Percentiles rank a stretch among this genome's conserved stretches.
These are phyloP conservation scores for Allantophomopsis lycopodina DNA, from an alignment of 2,329 filamentous ascomycete species.

Conservation along the genomic window DNA sequence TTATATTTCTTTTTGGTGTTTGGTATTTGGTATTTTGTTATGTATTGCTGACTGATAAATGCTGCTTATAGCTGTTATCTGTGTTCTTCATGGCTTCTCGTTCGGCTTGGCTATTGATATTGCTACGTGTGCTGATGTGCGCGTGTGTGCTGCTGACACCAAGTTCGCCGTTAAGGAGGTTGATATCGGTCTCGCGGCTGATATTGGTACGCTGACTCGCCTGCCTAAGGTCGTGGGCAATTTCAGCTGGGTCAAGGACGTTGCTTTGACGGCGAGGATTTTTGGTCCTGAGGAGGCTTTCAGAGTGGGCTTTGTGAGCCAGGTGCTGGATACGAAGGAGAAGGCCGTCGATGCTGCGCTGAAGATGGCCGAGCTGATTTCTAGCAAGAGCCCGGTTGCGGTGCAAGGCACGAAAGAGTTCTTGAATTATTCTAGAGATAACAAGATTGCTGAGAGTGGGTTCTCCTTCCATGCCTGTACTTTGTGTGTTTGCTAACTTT, in stretches of 20 bases:
- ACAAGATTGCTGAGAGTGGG: slow-evolving; percentile 61
- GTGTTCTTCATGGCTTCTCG: slow-evolving; percentile 64
- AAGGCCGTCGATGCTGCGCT: slow-evolving; percentile 48
- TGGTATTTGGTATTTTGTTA: no score
- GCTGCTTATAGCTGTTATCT: slow-evolving; percentile 52
- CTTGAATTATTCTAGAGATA: slow-evolving; percentile 69
- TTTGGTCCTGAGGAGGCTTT: slow-evolving; percentile 59
- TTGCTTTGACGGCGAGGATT: slow-evolving; percentile 55
- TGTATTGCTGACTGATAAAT: neutral
- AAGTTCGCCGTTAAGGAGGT: slow-evolving; percentile 67
- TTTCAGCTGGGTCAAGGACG: slow-evolving; percentile 67
- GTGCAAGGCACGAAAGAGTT: slow-evolving; percentile 81
- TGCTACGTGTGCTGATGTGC: slow-evolving; percentile 54
- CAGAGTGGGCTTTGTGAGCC: slow-evolving; percentile 55
- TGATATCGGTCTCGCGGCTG: slow-evolving; percentile 68
- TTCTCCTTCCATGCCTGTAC: slow-evolving; percentile 9
- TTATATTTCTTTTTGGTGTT: no score
- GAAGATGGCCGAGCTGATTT: slow-evolving; percentile 50
- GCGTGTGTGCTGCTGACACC: slow-evolving; percentile 45
- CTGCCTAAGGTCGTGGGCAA: slow-evolving; percentile 62
- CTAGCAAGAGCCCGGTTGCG: slow-evolving; percentile 75
- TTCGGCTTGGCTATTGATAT: slow-evolving; percentile 71
- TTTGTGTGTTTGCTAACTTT: neutral
- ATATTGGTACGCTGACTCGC: slow-evolving; percentile 62
- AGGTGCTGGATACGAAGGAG: slow-evolving; percentile 48